phyloP scores from a whole-genome alignment of 345 rosid genomes.

The Excoecaria agallocha region DNA sequence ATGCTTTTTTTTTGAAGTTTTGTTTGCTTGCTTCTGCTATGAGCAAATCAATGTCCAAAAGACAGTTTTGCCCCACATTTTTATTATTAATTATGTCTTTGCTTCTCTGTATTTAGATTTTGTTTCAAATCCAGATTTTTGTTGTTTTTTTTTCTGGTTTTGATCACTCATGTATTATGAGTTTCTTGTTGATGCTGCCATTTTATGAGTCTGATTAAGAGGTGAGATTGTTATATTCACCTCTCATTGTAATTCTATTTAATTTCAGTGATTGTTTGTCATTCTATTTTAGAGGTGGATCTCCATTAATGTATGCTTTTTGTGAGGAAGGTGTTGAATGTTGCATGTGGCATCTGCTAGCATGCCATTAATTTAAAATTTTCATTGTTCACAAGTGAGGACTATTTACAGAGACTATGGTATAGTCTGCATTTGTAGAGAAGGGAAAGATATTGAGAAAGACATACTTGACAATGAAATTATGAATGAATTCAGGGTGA shows the following conservation, averaged over 20 bases:
- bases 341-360: background rate
- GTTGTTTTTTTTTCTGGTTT: too few species aligned
- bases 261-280: too few species aligned
- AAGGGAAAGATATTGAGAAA: slow-evolving; percentile 66
- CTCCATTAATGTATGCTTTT: background rate
- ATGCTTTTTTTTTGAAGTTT: background rate
- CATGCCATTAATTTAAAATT: background rate
- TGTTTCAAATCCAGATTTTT: too few species aligned
- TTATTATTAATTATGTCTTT: too few species aligned
- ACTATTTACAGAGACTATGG: slow-evolving; percentile 72
- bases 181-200: too few species aligned
- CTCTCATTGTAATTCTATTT: too few species aligned
- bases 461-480: slow-evolving; percentile 44
- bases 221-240: too few species aligned
- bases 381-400: slow-evolving; percentile 41
- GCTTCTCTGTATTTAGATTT: too few species aligned
- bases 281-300: too few species aligned
- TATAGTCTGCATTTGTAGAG: slow-evolving; percentile 79
- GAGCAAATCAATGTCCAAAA: slow-evolving; percentile 37
- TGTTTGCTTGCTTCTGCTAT: slow-evolving; percentile 19
- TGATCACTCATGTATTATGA: too few species aligned
- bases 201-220: too few species aligned
- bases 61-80: slow-evolving; percentile 14
- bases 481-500: too few species aligned
- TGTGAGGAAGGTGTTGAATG: background rate